phyloP scores from a whole-genome alignment of 202 grass and related monocot species.

The Hordeum pubiflorum region DNA sequence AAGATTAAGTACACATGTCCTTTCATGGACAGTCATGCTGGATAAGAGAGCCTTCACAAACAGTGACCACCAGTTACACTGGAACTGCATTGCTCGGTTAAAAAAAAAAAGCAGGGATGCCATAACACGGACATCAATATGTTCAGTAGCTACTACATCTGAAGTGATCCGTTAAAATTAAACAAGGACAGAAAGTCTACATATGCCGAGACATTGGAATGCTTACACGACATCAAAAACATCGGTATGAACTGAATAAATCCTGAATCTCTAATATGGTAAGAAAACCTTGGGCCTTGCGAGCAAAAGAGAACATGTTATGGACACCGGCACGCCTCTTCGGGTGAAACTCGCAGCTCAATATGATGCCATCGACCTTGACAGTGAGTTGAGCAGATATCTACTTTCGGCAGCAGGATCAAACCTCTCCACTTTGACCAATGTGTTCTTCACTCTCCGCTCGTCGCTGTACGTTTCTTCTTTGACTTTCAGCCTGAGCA shows the following conservation, averaged over 20 bases:
- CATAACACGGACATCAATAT: not conserved
- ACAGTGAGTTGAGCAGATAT: conserved; percentile 56
- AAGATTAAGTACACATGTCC: too few species aligned
- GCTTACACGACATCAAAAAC: not conserved
- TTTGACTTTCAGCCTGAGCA: conserved; percentile 82
- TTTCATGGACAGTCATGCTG: too few species aligned
- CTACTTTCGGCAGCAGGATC: conserved; percentile 63
- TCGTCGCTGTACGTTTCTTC: conserved; percentile 78
- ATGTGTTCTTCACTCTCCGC: conserved; percentile 61
- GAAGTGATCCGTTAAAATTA: not conserved
- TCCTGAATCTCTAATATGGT: not conserved
- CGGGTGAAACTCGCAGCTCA: not conserved
- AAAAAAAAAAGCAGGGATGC: not conserved
- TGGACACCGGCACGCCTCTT: not conserved
- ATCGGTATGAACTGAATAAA: not conserved
- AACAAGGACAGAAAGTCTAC: not conserved
- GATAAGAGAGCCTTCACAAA: too few species aligned
- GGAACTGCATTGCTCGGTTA: not conserved
- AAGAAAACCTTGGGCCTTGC: not conserved
- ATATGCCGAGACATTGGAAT: not conserved
- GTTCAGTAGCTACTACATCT: not conserved
- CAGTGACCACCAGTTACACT: too few species aligned
- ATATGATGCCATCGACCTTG: conserved; percentile 11
- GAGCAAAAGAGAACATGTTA: not conserved
- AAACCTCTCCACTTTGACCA: conserved; percentile 60